phyloP scores from a whole-genome alignment of 805 yeast genomes.

The Candida sonorensis region DNA sequence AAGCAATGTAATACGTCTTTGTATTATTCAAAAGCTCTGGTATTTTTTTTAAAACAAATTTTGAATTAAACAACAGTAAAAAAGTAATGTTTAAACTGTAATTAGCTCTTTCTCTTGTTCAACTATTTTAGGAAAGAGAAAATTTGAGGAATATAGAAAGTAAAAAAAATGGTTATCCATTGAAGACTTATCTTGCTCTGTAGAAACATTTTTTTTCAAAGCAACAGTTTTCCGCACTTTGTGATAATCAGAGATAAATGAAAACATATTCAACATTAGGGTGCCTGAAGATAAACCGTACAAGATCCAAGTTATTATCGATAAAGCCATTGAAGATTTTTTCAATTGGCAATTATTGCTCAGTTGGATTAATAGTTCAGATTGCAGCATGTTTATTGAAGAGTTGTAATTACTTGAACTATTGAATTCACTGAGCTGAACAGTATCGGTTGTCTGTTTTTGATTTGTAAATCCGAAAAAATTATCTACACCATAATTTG shows the following conservation, averaged over 20 bases:
- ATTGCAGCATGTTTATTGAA: slow-evolving; percentile 10
- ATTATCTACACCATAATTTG: slow-evolving; percentile 6
- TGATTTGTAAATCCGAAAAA: slow-evolving; percentile 14
- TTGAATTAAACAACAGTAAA: no score
- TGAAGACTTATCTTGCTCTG: no score
- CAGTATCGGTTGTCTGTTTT: slow-evolving; percentile 6
- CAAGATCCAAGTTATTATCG: slow-evolving; percentile 9
- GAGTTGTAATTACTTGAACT: slow-evolving; percentile 5
- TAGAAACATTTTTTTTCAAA: no score
- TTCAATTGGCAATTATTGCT: slow-evolving; percentile 16
- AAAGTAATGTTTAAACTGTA: no score
- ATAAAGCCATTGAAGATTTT: slow-evolving; percentile 14
- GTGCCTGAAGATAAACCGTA: slow-evolving; percentile 11
- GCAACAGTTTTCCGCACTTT: no score
- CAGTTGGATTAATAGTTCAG: slow-evolving; percentile 9
- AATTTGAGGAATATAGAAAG: no score
- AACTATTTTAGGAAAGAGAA: no score
- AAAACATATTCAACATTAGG: slow-evolving; percentile 8
- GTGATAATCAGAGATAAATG: slow-evolving; percentile 10
- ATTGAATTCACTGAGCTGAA: slow-evolving; percentile 1
- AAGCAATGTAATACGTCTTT: no score
- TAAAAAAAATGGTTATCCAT: no score
- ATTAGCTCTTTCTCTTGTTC: no score
- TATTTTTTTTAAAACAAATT: no score
- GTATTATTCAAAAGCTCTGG: no score